Percentiles rank a stretch among this genome's conserved stretches.
These are phyloP conservation scores for Lachancea mirantina DNA, from an alignment of 805 yeast genomes.

Conservation along the genomic window DNA sequence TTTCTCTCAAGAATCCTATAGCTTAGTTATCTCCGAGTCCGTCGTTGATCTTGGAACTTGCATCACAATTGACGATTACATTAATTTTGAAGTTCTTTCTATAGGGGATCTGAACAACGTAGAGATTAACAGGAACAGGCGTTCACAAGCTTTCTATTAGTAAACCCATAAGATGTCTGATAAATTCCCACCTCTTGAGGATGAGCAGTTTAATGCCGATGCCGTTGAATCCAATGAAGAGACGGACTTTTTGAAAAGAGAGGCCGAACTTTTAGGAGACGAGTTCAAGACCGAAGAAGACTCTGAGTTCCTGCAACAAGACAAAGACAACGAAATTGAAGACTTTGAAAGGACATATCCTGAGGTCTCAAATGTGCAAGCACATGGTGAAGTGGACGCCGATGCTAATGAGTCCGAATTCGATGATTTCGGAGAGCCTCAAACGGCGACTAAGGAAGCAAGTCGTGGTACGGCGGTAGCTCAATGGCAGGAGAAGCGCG, in stretches of 20 bases:
- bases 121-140: too few species aligned
- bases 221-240: conserved; percentile 33
- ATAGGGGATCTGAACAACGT: too few species aligned
- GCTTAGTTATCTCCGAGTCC: too few species aligned
- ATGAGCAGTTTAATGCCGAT: conserved; percentile 28
- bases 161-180: too few species aligned
- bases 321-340: conserved; percentile 38
- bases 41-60: too few species aligned
- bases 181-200: conserved; percentile 65
- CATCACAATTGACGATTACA: too few species aligned
- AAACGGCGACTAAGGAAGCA: conserved; percentile 9
- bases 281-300: conserved; percentile 65
- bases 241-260: conserved; percentile 60
- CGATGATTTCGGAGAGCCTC: conserved; percentile 36
- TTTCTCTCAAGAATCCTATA: too few species aligned
- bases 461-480: conserved; percentile 33
- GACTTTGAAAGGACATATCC: conserved; percentile 64
- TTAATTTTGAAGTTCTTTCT: too few species aligned
- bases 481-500: conserved; percentile 80
- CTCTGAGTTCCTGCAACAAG: conserved; percentile 37
- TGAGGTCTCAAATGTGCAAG: conserved; percentile 25
- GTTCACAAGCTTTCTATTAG: too few species aligned
- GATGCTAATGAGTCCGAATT: conserved; percentile 30
- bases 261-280: conserved; percentile 60
- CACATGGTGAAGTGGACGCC: conserved; percentile 6